Evolutionary conservation across 108 stramenopile species (phyloP).

Genomic region (Chaetoceros muelleri): DNA sequence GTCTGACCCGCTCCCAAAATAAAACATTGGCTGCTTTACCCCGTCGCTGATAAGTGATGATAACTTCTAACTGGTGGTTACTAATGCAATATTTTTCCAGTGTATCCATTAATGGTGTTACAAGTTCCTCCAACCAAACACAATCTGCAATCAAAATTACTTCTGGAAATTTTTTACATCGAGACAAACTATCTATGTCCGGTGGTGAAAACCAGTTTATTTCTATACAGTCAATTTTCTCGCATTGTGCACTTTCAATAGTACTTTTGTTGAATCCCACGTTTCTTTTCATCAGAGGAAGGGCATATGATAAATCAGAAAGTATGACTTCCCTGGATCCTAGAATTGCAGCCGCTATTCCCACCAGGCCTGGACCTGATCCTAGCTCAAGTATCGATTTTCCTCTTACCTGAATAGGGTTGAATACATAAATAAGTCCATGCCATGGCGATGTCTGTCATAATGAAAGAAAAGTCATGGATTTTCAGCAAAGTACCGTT

Average conservation of each 20-base stretch:
- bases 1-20: neutral
- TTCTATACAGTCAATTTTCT: conserved; percentile 26
- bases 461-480: too few species aligned
- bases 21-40: neutral
- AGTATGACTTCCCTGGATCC: conserved; percentile 39
- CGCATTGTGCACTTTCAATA: neutral
- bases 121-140: conserved; percentile 51
- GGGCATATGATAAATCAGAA: conserved; percentile 55
- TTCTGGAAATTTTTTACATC: conserved; percentile 14
- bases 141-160: conserved; percentile 58
- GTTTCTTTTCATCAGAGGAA: conserved; percentile 39
- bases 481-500: too few species aligned
- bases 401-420: conserved; percentile 9
- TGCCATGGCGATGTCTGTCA: too few species aligned
- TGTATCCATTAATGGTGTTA: conserved; percentile 42
- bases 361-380: conserved; percentile 55
- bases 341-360: conserved; percentile 31
- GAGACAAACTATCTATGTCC: conserved; percentile 11
- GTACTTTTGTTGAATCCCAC: conserved; percentile 15
- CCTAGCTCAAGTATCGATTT: conserved; percentile 54
- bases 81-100: conserved; percentile 19
- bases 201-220: conserved; percentile 47
- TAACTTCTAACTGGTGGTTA: conserved; percentile 8
- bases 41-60: conserved; percentile 47
- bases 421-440: too few species aligned